These are phyloP conservation scores for Poteriospumella lacustris DNA, from an alignment of 108 stramenopile species.

Conservation along the genomic window DNA sequence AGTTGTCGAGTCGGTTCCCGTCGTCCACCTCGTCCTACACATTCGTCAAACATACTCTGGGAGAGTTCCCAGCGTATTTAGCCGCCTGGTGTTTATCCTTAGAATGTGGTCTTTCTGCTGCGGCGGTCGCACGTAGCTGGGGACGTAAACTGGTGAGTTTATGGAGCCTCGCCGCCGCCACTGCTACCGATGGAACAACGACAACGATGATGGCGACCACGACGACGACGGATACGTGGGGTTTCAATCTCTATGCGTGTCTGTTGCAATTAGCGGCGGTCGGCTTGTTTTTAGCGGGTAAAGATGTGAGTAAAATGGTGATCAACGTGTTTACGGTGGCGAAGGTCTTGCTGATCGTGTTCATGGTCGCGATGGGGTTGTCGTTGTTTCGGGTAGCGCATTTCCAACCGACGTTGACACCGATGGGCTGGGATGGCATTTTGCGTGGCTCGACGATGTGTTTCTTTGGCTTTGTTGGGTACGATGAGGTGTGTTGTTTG, in stretches of 20 bases:
- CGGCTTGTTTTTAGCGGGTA: conserved; percentile 57
- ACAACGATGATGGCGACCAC: conserved; percentile 23
- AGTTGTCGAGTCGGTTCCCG: conserved; percentile 67
- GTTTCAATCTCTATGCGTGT: conserved; percentile 27
- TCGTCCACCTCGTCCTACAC: conserved; percentile 71
- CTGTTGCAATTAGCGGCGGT: conserved; percentile 35
- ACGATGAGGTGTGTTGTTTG: conserved; percentile 78
- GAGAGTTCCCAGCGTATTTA: conserved; percentile 73
- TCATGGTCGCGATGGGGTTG: conserved; percentile 76
- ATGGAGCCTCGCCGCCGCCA: conserved; percentile 38
- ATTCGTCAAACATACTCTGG: conserved; percentile 73
- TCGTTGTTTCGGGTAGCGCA: conserved; percentile 57
- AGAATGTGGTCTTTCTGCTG: conserved; percentile 70
- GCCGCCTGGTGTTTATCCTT: conserved; percentile 71
- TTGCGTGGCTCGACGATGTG: conserved; percentile 66
- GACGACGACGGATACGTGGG: conserved; percentile 24
- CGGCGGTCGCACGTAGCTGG: conserved; percentile 81
- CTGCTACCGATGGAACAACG: conserved; percentile 10
- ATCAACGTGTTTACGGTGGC: conserved; percentile 71
- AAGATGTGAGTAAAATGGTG: conserved; percentile 65
- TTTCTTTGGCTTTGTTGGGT: conserved; percentile 87
- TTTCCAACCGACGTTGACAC: conserved; percentile 58
- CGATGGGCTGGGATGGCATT: conserved; percentile 55
- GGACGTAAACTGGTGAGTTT: conserved; percentile 71
- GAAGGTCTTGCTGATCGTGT: conserved; percentile 68